A percentile compares a stretch with the other conserved stretches of the same genome.
Conservation (phyloP, 2,329 filamentous ascomycete species). For the Blumeria graminis region DNA sequence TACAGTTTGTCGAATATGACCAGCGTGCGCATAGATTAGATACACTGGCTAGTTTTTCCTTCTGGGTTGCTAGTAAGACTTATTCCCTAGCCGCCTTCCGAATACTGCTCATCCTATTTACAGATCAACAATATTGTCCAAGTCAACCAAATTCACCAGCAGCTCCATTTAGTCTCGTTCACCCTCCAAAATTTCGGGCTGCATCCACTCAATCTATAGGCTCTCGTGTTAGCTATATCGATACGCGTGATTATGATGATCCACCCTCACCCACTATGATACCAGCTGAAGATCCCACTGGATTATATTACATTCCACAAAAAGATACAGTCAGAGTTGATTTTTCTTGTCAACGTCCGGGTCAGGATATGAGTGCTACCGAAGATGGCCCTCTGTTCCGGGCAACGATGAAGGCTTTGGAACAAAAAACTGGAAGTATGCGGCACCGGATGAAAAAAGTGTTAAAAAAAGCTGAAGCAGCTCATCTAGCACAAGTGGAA, state of each 20-base stretch:
- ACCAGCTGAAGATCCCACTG: conserved; percentile 16
- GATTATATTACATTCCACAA: conserved; percentile 3
- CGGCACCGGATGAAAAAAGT: conserved; percentile 88
- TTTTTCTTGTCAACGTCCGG: conserved; percentile 61
- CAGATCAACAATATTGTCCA: conserved; percentile 15
- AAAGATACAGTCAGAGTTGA: conserved; percentile 49
- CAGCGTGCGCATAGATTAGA: conserved; percentile 72
- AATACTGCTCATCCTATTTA: conserved; percentile 4
- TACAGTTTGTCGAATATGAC: conserved; percentile 86
- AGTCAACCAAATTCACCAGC: conserved; percentile 42
- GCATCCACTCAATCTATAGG: conserved; percentile 75
- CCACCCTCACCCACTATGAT: conserved; percentile 26
- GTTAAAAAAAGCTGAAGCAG: conserved; percentile 77
- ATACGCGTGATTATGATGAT: conserved; percentile 29
- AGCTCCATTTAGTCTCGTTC: conserved; percentile 45
- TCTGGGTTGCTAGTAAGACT: conserved; percentile 65
- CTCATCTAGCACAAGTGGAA: conserved; percentile 51
- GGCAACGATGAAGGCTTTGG: conserved; percentile 84
- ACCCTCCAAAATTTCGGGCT: conserved; percentile 54
- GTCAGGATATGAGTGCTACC: conserved; percentile 59
- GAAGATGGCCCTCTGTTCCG: conserved; percentile 92
- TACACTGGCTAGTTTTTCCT: conserved; percentile 77
- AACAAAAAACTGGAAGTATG: conserved; percentile 93
- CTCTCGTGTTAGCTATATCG: conserved; percentile 52
- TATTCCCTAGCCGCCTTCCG: neutral